These are phyloP conservation scores for Suhomyces taliae DNA, from an alignment of 1,139 yeast species.

Conservation along the genomic window DNA sequence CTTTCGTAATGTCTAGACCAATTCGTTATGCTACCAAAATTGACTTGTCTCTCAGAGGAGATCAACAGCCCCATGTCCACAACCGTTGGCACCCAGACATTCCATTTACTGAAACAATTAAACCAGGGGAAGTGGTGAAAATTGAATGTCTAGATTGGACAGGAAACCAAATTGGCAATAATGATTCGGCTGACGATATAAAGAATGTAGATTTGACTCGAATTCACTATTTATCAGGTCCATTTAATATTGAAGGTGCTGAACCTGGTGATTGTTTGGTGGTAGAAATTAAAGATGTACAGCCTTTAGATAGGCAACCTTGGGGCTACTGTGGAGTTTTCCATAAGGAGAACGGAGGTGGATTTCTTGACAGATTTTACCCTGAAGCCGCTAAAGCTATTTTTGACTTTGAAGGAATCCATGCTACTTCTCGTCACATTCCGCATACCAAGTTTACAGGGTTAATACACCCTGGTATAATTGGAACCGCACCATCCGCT, in stretches of 20 bases:
- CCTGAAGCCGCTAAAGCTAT: constrained; percentile 53
- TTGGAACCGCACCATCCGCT: constrained; percentile 49
- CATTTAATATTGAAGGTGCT: constrained; percentile 44
- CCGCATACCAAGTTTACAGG: constrained; percentile 48
- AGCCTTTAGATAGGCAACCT: constrained; percentile 50
- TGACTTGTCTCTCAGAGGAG: constrained; percentile 43
- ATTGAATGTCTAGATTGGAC: constrained; percentile 56
- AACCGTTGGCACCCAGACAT: constrained; percentile 56
- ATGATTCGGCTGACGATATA: constrained; percentile 48
- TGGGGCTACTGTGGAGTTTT: constrained; percentile 55
- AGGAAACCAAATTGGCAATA: constrained; percentile 49
- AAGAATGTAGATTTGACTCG: constrained; percentile 42
- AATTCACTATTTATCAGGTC: constrained; percentile 51
- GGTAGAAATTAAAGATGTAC: constrained; percentile 51
- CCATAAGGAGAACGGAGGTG: constrained; percentile 50
- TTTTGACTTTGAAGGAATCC: constrained; percentile 52
- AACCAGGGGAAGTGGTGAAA: constrained; percentile 44
- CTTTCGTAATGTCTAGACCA: not conserved
- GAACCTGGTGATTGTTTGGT: constrained; percentile 50
- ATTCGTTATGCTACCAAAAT: constrained; percentile 25
- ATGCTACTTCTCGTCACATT: constrained; percentile 47
- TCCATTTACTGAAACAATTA: constrained; percentile 38
- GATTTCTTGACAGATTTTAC: constrained; percentile 46
- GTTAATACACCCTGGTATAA: constrained; percentile 49
- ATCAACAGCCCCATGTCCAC: constrained; percentile 46